Evolutionary conservation across 2,329 filamentous ascomycete species (phyloP).

Genomic region (Fusarium sambucinum): DNA sequence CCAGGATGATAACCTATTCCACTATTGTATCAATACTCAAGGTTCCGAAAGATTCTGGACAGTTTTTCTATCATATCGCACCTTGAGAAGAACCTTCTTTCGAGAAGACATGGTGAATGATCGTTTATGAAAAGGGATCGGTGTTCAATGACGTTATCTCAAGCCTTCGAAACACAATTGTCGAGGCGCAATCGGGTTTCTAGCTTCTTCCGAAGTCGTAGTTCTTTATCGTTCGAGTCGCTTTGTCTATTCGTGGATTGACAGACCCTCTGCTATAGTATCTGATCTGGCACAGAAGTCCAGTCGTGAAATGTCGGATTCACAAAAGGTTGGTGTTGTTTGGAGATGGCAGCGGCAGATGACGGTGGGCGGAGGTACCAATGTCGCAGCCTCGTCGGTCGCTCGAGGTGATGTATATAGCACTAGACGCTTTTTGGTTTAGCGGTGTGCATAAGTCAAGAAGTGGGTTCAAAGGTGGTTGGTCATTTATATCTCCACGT

Average conservation of each 20-base stretch:
- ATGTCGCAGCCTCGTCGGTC: conserved; percentile 49
- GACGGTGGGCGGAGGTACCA: conserved; percentile 42
- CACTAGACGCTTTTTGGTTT: conserved; percentile 37
- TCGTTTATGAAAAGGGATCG: conserved; percentile 34
- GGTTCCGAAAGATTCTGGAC: not conserved
- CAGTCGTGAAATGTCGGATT: conserved; percentile 15
- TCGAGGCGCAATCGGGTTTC: conserved; percentile 24
- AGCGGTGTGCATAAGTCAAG: conserved; percentile 47
- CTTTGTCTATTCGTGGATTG: not conserved
- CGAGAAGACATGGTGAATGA: conserved; percentile 75
- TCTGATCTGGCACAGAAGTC: conserved; percentile 13
- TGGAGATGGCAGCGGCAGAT: conserved; percentile 42
- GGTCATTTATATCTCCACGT: conserved; percentile 47
- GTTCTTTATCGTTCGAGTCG: not conserved
- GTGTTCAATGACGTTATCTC: conserved; percentile 52
- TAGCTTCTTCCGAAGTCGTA: conserved; percentile 12
- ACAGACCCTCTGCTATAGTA: not conserved
- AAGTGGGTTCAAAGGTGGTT: conserved; percentile 13
- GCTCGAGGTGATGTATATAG: conserved; percentile 41
- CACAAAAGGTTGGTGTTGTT: conserved; percentile 41
- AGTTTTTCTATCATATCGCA: conserved; percentile 53
- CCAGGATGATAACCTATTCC: conserved; percentile 93
- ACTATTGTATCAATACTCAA: conserved; percentile 32
- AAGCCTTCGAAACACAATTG: conserved; percentile 39
- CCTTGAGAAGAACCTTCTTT: conserved; percentile 94